These are phyloP conservation scores for Paradendryphiella salina DNA, from an alignment of 2,329 filamentous ascomycete species.

Conservation along the genomic window DNA sequence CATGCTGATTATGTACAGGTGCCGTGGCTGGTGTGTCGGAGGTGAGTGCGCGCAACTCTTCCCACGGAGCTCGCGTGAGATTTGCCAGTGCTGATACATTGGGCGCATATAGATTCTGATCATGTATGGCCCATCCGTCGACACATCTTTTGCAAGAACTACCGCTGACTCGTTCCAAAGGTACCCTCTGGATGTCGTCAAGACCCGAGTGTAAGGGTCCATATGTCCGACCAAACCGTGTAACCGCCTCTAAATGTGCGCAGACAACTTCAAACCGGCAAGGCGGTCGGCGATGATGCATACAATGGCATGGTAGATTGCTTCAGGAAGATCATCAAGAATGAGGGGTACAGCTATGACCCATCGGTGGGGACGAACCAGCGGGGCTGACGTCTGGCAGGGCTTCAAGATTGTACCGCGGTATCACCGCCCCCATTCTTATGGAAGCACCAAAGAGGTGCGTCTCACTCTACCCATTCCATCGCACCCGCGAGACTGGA, in stretches of 20 bases:
- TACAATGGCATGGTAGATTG: conserved; percentile 99
- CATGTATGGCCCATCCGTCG: conserved; percentile 60
- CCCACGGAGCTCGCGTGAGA: conserved; percentile 14
- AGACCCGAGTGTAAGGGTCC: conserved; percentile 83
- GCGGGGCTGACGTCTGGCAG: conserved; percentile 51
- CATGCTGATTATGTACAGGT: conserved; percentile 56
- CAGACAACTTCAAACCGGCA: conserved; percentile 84
- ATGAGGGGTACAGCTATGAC: conserved; percentile 74
- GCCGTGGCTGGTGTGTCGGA: conserved; percentile 98
- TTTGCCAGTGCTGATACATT: conserved; percentile 32
- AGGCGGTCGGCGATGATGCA: conserved; percentile 71
- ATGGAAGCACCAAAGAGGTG: conserved; percentile 92
- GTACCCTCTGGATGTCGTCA: conserved; percentile 98
- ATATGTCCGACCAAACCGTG: conserved; percentile 5
- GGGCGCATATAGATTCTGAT: conserved; percentile 70
- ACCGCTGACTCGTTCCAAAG: conserved; percentile 53
- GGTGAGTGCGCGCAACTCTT: conserved; percentile 59
- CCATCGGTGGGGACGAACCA: background rate
- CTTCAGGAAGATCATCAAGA: conserved; percentile 93
- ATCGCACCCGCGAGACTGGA: background rate
- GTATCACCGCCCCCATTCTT: conserved; percentile 91
- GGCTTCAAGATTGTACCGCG: conserved; percentile 88
- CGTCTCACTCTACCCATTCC: background rate
- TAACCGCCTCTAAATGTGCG: conserved; percentile 31
- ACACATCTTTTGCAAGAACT: background rate